Evolutionary conservation across 2,329 filamentous ascomycete species (phyloP), one percentile per base, ranked within the genome.

Genomic region (Sporothrix mexicana): DNA sequence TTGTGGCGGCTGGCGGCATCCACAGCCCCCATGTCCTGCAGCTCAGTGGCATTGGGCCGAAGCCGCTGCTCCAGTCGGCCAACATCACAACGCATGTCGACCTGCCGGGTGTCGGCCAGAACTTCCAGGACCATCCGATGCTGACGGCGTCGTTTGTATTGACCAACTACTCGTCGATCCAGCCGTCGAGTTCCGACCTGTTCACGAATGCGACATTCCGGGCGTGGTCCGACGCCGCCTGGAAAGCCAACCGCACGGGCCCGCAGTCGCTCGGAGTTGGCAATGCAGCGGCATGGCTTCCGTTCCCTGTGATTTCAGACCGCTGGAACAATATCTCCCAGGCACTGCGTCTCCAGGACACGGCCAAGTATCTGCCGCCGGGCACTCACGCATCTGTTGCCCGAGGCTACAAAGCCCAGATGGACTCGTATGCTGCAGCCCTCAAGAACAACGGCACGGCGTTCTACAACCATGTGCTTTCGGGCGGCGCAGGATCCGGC

Each of bases 71-170:
- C 2, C 75, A 81, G n/a, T 78, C 79, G 10, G 81, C 81, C 7
- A 83, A 82, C 1, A 83, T 87, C 41, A 78, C 81, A 8, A 78
- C 79, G 1, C 73, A 82, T 6, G 79, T 85, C 49, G 80, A 85
- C 66, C 79, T 86, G 17, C 82, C 83, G 4, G 83, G 83, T 2
- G 85, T 87, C 3, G 85, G 85, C 4, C 80, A 84, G 69, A 84
- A 86, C 73, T 83, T 86, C 72, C 84, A 86, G 73, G 85, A 87
- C 74, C 84, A 87, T 70, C 77, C 79, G 12, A 81, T 78, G 76
- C 74, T 80, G 7, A 75, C 78, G 20, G 77, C 77, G 47, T 75
- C 72, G 25, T 76, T 80, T 66, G 62, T 53, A 23, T 51, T 68
- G 30, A 72, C 69, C 13, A 74, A 73, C 51, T 77, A 77, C 69